Evolutionary conservation across 495 filamentous ascomycete genomes (phyloP), one percentile per base, ranked within the genome.

Genomic region (Penicillium psychrofluorescens): DNA sequence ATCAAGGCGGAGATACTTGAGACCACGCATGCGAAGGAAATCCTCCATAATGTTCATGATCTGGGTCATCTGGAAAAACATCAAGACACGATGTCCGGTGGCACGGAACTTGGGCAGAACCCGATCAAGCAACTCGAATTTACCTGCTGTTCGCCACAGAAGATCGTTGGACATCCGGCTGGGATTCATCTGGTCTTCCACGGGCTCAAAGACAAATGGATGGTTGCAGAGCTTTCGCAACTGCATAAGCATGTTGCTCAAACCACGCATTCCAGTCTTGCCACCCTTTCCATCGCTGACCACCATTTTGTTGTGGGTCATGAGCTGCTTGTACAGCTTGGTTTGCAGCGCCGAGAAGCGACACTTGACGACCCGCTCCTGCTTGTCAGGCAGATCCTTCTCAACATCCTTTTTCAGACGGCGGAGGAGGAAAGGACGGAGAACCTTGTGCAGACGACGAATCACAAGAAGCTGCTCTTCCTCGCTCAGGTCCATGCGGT

Each of bases 11-110:
- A 98, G 76, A 61, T 95, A 98, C 43, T 80, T 67, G 50, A 95
- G 73, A 27, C 81, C 83, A 36, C 87, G 79, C 45, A 86, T 80
- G 5, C 92, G 86, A 41, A 98, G 72, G 66, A 92, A 98, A 65
- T 98, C 92, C 55, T 98, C 92, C 94, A 98, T 97, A 61, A 98
- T 98, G 63, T 98, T 95, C 92, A 98, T 98, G 58, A 98, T 98
- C 34, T 95, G 88, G 2, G 92, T 98, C 92, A 98, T 98, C 65
- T 98, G 92, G 78, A 98, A 98, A 78, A 98, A 98, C 84, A 98
- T 97, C 58, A 98, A 64, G 39, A 96, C 89, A 54, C 94, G 84
- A 77, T 98, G 92, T 31, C 86, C 85, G 4, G 88, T 86, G 1
- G 72, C 77, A 48, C 84, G 80, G 68, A 97, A 96, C 62, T 98